Evolutionary conservation across 306 rosid genomes (phyloP), one percentile per base, ranked within the genome.

Genomic region (Hylodesmum podocarpum): DNA sequence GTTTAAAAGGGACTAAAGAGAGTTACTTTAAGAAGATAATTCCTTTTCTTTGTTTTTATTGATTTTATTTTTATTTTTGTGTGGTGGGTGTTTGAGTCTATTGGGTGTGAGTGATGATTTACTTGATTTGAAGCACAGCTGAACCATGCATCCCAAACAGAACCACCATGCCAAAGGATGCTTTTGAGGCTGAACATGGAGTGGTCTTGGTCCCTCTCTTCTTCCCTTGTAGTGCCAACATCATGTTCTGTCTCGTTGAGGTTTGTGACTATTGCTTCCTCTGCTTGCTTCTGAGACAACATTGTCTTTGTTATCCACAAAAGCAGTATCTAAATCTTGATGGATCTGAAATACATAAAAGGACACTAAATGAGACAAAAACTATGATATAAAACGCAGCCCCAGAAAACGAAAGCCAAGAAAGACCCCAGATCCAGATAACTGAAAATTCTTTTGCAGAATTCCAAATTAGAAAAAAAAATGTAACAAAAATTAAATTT

Each of bases 121-220:
- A 94, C 98, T 89, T 94, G 98, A 84, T 94, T 94, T 67, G 98
- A 94, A 58, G 98, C 95, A 62, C 98, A 94, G 65, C 98, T 92
- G 82, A 92, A 92, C 98, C 98, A 95, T 24, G 98, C 98, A 80
- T 95, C 98, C 98, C 98, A 95, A 11, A 75, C 96, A 66, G 98
- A 95, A 82, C 98, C 98, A 12, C 98, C 98, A 70, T 95, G 97
- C 98, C 98, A 95, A 63, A 95, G 89, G 46, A 92, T 44, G 61
- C 57, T 90, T 76, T 90, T 95, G 82, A 95, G 76, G 69, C 82
- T 88, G 33, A 89, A 74, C 65, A 80, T 13, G 36, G 97, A 85
- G 2, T 81, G 71, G 14, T 86, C 86, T 39, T 78, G 84, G 3
- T 37, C 81, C 34, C 21, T 69, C 22, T 58, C 77, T 14, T 72